These are phyloP conservation scores for Scutellaria barbata DNA, from an alignment of 257 asterid species.

Conservation along the genomic window DNA sequence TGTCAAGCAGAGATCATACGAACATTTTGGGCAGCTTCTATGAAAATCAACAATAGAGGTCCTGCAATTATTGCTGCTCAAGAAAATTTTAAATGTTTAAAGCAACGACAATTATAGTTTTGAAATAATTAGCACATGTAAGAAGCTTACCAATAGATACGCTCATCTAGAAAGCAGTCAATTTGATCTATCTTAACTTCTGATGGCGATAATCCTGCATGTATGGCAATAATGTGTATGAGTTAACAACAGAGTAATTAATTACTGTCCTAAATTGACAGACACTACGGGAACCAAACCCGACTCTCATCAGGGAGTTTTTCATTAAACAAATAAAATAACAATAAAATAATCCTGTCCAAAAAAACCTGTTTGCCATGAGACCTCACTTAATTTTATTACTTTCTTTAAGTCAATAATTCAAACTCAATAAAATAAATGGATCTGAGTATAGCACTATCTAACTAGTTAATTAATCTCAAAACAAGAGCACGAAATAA, in stretches of 20 bases:
- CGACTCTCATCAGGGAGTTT: neutral
- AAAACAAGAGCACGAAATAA: neutral
- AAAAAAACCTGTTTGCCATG: neutral
- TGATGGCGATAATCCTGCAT: constrained; percentile 48
- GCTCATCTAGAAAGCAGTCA: constrained; percentile 44
- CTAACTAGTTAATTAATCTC: neutral
- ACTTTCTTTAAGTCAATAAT: neutral
- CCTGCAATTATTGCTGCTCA: constrained; percentile 60
- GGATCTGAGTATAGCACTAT: neutral
- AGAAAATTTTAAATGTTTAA: constrained; percentile 5
- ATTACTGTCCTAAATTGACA: neutral
- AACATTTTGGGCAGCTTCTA: constrained; percentile 64
- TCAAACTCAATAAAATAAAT: neutral
- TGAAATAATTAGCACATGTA: constrained; percentile 3
- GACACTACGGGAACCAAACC: neutral
- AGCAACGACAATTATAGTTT: neutral
- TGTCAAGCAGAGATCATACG: constrained; percentile 64
- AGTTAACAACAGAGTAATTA: constrained; percentile 1
- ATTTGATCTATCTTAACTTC: constrained; percentile 43
- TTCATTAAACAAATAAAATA: neutral
- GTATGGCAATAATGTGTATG: neutral
- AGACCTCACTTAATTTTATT: neutral
- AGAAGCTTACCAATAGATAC: constrained; percentile 54
- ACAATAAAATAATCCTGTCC: neutral
- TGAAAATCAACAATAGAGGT: constrained; percentile 70